Base-by-base conservation (phyloP, 306 rosid species). In the Chamaecrista fasciculata region DNA sequence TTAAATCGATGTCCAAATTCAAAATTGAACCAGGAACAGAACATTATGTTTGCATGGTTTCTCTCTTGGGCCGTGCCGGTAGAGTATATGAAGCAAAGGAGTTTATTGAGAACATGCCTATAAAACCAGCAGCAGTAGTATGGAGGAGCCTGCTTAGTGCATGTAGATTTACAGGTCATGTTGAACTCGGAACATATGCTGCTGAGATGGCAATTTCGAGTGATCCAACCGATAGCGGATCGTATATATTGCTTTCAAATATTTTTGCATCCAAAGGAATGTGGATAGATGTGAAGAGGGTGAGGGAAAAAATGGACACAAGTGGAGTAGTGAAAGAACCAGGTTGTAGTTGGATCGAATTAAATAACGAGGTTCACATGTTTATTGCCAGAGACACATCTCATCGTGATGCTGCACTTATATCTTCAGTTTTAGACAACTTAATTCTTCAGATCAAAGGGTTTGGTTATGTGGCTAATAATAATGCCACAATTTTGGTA, bases 111-210 rank as follows among this genome's bases (percentile, higher is more conserved):
- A 75, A 79, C 70, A 92, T 92, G 96, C 87, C 90, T 4, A 76
- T 87, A 66, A 80, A 83, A 75, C 93, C 96, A 60, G 82, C 80
- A 61, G 93, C 91, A 37, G 73, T 86, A 31, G 85, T 92, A 28
- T 92, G 98, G 98, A 84, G 98, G 85, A 92, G 91, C 80, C 76
- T 90, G 78, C 98, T 92, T 16, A 83, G 98, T 79, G 93, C 91
- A 9, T 87, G 96, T 67, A 61, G 89, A 75, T 84, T 80, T 73
- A 86, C 84, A 29, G 89, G 93, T 62, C 72, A 92, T 58, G 81
- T 86, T 47, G 96, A 92, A 67, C 71, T 92, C 42, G 98, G 93
- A 20, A 72, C 56, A 31, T 86, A 87, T 79, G 96, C 96, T 18
- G 93, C 96, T 23, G 93, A 84, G 77, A 92, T 84, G 96, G 91